Conservation (phyloP, 257 asterid species). For the Przewalskia tangutica region DNA sequence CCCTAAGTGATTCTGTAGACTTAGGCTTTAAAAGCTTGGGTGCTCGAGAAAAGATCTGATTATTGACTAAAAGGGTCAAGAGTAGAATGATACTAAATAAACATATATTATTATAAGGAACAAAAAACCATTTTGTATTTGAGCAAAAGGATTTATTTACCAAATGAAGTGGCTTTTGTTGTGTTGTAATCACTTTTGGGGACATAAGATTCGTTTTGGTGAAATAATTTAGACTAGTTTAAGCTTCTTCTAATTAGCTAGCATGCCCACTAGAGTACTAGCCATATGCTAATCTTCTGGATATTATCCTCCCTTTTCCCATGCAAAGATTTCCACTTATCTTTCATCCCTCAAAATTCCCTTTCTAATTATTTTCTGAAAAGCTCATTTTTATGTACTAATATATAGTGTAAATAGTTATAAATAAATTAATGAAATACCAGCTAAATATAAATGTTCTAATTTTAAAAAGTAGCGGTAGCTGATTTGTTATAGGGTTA, state of each 20-base stretch:
- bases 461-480: background rate
- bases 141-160: slow-evolving; percentile 15
- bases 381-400: background rate
- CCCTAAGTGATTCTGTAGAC: no score
- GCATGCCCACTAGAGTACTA: slow-evolving; percentile 3
- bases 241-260: background rate
- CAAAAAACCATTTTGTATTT: background rate
- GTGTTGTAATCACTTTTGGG: slow-evolving; percentile 28
- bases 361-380: background rate
- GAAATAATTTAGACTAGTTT: slow-evolving; percentile 8
- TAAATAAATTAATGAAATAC: no score
- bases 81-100: background rate
- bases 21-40: background rate
- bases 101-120: background rate
- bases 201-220: slow-evolving; percentile 16
- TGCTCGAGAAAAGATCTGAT: background rate
- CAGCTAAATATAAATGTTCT: no score
- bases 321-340: background rate
- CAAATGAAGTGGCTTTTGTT: slow-evolving; percentile 29
- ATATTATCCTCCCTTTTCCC: background rate
- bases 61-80: background rate
- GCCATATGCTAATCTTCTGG: slow-evolving; percentile 3
- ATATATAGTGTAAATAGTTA: no score
- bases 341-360: background rate
- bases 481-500: background rate